Percentiles rank a stretch among this genome's conserved stretches.
These are phyloP conservation scores for Crassisporium funariophilum DNA, from an alignment of 768 basidiomycete species.

Conservation along the genomic window DNA sequence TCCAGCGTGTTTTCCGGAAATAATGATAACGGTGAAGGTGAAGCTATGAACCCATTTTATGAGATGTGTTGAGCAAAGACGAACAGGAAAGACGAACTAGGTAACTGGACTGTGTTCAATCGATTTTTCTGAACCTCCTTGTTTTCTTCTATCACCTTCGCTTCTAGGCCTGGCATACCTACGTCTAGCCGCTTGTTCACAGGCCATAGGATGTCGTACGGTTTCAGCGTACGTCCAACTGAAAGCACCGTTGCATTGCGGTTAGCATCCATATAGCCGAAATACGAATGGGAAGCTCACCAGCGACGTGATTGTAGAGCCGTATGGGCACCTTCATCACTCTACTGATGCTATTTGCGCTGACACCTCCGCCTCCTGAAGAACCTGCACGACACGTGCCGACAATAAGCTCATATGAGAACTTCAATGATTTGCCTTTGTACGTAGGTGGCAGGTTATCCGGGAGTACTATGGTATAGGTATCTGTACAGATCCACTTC, in stretches of 20 bases:
- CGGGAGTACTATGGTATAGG: conserved; percentile 77
- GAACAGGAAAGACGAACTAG: conserved; percentile 8
- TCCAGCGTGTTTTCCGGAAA: conserved; percentile 32
- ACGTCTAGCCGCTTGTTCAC: conserved; percentile 44
- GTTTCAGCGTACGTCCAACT: conserved; percentile 58
- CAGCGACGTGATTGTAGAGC: conserved; percentile 84
- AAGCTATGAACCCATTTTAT: conserved; percentile 6
- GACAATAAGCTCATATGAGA: conserved; percentile 89
- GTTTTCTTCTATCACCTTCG: conserved; percentile 39
- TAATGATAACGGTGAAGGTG: conserved; percentile 9
- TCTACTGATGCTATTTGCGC: conserved; percentile 58
- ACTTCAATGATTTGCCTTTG: conserved; percentile 77
- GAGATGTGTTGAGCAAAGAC: not conserved
- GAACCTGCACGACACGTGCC: conserved; percentile 75
- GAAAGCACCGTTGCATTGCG: conserved; percentile 1
- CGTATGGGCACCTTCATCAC: conserved; percentile 92
- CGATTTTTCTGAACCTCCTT: conserved; percentile 14
- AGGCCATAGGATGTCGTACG: conserved; percentile 88
- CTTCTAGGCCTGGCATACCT: conserved; percentile 35
- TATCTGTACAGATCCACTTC: conserved; percentile 51
- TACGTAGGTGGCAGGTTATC: conserved; percentile 88
- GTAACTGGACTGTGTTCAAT: conserved; percentile 24
- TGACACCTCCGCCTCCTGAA: conserved; percentile 31
- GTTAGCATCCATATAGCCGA: not conserved
- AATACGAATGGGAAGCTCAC: conserved; percentile 42